Conservation (phyloP, 2,329 filamentous ascomycete species). For the Diplodia corticola region DNA sequence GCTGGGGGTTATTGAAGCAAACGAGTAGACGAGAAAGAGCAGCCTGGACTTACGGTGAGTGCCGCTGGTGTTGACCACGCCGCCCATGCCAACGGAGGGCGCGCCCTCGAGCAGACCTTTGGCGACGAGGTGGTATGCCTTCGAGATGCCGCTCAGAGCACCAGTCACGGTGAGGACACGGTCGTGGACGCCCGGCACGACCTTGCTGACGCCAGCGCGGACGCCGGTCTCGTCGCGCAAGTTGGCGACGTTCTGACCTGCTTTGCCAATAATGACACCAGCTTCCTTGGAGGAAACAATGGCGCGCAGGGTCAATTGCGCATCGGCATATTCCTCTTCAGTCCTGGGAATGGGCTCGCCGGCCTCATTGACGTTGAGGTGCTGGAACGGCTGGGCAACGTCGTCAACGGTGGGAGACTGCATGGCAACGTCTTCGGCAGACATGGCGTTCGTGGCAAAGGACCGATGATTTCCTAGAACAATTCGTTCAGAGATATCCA, state of each 20-base stretch:
- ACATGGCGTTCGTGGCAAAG: constrained; percentile 37
- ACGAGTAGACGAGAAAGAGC: not conserved
- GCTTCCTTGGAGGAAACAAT: constrained; percentile 99
- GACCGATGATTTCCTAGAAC: constrained; percentile 16
- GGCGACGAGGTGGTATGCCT: constrained; percentile 91
- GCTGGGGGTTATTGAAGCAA: not conserved
- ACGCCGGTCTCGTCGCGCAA: constrained; percentile 96
- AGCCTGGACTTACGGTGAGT: constrained; percentile 77
- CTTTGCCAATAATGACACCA: constrained; percentile 98
- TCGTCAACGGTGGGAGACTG: constrained; percentile 37
- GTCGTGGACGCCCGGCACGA: constrained; percentile 95
- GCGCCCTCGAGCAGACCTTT: constrained; percentile 90
- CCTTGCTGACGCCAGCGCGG: constrained; percentile 97
- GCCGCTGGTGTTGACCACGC: constrained; percentile 79
- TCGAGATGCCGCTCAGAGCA: constrained; percentile 80
- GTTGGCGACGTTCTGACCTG: constrained; percentile 96
- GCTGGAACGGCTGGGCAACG: constrained; percentile 46
- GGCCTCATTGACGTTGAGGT: constrained; percentile 53
- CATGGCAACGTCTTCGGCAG: constrained; percentile 41
- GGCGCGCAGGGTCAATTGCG: constrained; percentile 89
- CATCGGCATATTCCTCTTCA: constrained; percentile 93
- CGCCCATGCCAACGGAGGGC: constrained; percentile 94
- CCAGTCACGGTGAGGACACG: constrained; percentile 95
- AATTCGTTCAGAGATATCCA: constrained; percentile 15
- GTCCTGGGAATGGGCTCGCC: constrained; percentile 83